A percentile compares a stretch with the other conserved stretches of the same genome.
phyloP scores from a whole-genome alignment of 192 early-diverging fungal species.

The Spinellus fusiger region DNA sequence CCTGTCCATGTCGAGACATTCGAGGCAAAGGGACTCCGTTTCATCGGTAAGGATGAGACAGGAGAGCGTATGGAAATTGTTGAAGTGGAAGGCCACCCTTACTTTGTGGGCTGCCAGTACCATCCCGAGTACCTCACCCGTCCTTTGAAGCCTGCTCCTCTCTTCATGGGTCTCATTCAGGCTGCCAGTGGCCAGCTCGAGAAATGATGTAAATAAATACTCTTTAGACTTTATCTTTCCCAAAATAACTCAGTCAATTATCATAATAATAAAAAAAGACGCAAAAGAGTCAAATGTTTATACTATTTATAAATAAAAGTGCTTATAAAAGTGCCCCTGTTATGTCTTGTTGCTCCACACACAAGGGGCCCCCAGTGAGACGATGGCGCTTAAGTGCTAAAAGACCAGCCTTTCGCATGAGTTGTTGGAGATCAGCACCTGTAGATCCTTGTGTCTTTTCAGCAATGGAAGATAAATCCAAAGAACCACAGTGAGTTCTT shows the following conservation, averaged over 20 bases:
- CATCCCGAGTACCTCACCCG: conserved; percentile 98
- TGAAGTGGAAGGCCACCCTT: conserved; percentile 84
- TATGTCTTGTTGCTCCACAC: neutral
- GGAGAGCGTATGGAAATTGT: conserved; percentile 98
- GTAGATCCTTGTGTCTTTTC: conserved; percentile 47
- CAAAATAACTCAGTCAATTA: too few species aligned
- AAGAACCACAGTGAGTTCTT: conserved; percentile 15
- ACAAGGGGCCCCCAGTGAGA: neutral
- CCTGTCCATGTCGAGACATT: conserved; percentile 70
- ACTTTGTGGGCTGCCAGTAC: conserved; percentile 91
- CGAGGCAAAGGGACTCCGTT: conserved; percentile 76
- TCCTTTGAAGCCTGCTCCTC: conserved; percentile 85
- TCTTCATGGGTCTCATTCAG: conserved; percentile 89
- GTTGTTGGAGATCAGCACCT: conserved; percentile 62
- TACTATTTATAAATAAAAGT: too few species aligned
- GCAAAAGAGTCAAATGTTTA: too few species aligned
- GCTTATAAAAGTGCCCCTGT: neutral
- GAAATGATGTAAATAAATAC: conserved; percentile 31
- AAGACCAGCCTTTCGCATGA: conserved; percentile 52
- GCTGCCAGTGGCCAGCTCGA: conserved; percentile 74
- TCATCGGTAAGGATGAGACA: conserved; percentile 92
- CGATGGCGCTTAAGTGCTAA: conserved; percentile 34
- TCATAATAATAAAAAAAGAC: too few species aligned
- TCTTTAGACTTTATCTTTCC: too few species aligned
- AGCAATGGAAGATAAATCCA: conserved; percentile 40